phyloP scores from a whole-genome alignment of 2,329 filamentous ascomycete species.

The Coniochaeta sp. region DNA sequence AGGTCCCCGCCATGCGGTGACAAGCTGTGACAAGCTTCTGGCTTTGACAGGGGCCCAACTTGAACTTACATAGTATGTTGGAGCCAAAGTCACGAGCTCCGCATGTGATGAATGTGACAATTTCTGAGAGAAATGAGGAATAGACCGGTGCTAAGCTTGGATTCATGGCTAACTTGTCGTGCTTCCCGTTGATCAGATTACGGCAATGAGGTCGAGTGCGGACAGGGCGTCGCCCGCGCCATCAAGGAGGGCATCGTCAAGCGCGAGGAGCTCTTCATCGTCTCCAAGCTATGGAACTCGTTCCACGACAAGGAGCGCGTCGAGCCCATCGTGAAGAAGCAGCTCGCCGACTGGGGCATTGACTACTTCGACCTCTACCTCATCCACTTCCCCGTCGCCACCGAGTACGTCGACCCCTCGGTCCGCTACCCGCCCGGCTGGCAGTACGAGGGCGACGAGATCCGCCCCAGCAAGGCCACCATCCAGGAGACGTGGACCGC shows the following conservation, averaged over 20 bases:
- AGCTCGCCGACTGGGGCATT: constrained; percentile 74
- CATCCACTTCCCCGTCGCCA: constrained; percentile 81
- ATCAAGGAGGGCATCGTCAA: constrained; percentile 76
- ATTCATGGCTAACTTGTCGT: not conserved
- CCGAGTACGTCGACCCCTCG: constrained; percentile 76
- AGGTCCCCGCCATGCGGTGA: not conserved
- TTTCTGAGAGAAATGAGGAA: not conserved
- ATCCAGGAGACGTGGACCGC: constrained; percentile 79
- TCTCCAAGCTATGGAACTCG: constrained; percentile 88
- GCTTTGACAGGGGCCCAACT: no score
- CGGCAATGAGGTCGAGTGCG: constrained; percentile 73
- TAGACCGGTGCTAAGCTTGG: not conserved
- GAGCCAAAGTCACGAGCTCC: not conserved
- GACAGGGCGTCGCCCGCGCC: constrained; percentile 69
- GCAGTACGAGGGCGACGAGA: constrained; percentile 56
- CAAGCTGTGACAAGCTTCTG: not conserved
- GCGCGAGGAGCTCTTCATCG: constrained; percentile 83
- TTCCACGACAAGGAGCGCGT: constrained; percentile 79
- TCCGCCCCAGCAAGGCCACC: constrained; percentile 59
- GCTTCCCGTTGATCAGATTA: constrained; percentile 52
- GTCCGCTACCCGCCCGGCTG: constrained; percentile 77
- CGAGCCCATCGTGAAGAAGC: constrained; percentile 66
- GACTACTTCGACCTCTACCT: constrained; percentile 90
- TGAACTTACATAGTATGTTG: no score
- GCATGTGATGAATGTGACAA: not conserved